These are phyloP conservation scores for Knoxdaviesia proteae DNA, from an alignment of 2,329 filamentous ascomycete genomes.

Conservation along the genomic window DNA sequence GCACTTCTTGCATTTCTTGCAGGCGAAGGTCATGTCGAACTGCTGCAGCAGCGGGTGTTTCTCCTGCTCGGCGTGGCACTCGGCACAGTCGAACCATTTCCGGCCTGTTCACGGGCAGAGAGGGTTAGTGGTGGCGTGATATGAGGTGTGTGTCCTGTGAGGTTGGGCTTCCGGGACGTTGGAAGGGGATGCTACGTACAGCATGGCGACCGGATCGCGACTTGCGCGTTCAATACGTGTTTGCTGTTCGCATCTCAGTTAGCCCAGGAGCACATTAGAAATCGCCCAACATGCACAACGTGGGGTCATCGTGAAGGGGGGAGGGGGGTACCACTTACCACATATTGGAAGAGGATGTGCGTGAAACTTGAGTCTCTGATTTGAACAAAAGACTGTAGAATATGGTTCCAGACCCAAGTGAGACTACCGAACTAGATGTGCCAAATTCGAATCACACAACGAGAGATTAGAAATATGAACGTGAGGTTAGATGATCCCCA, in stretches of 20 bases:
- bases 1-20: conserved; percentile 97
- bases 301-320: conserved; percentile 3
- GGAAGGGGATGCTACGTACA: conserved; percentile 34
- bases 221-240: conserved; percentile 95
- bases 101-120: conserved; percentile 31
- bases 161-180: not conserved
- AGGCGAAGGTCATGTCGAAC: conserved; percentile 83
- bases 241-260: conserved; percentile 37
- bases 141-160: not conserved
- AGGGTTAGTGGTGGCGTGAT: not conserved
- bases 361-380: too few species aligned
- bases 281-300: too few species aligned
- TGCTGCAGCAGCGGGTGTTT: conserved; percentile 54
- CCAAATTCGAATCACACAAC: too few species aligned
- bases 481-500: too few species aligned
- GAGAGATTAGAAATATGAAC: too few species aligned
- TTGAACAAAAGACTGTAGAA: too few species aligned
- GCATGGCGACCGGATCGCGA: conserved; percentile 85
- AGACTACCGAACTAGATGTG: too few species aligned
- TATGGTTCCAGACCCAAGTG: too few species aligned
- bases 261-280: not conserved
- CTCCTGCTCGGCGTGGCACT: conserved; percentile 75
- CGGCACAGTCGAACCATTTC: conserved; percentile 97
- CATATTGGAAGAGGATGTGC: conserved; percentile 9
- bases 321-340: conserved; percentile 12